Conservation (phyloP, 2,329 filamentous ascomycete species). For the Zasmidium cellare region DNA sequence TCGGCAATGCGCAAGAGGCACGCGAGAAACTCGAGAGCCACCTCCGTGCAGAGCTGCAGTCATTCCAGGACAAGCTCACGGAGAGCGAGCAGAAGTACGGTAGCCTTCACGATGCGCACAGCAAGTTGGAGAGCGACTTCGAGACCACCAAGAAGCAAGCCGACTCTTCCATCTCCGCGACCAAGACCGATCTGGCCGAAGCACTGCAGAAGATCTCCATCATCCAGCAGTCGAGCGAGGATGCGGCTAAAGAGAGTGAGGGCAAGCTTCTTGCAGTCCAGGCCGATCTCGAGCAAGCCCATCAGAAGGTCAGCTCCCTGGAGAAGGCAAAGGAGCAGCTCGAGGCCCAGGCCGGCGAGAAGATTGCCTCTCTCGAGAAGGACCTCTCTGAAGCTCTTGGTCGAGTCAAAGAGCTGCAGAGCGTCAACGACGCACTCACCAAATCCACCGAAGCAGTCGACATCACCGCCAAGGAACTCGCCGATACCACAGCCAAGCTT, state of each 20-base stretch:
- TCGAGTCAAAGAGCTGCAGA: background rate
- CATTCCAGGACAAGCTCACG: constrained; percentile 8
- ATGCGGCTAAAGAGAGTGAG: constrained; percentile 9
- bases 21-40: constrained; percentile 15
- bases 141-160: constrained; percentile 14
- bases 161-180: constrained; percentile 8
- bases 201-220: constrained; percentile 17
- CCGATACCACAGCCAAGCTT: constrained; percentile 15
- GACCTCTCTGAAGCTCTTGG: constrained; percentile 1
- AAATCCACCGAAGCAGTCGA: constrained; percentile 12
- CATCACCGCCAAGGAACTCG: constrained; percentile 16
- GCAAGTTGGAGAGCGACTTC: constrained; percentile 15
- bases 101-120: constrained; percentile 11
- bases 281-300: constrained; percentile 18
- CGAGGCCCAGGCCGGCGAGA: constrained; percentile 17
- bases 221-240: constrained; percentile 11
- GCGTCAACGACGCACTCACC: constrained; percentile 2
- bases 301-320: constrained; percentile 18
- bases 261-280: constrained; percentile 11
- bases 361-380: background rate
- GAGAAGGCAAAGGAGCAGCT: constrained; percentile 16
- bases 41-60: constrained; percentile 12
- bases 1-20: constrained; percentile 12
- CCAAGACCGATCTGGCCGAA: constrained; percentile 19
- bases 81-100: constrained; percentile 9